Percentiles rank a stretch among this genome's conserved stretches.
phyloP scores from a whole-genome alignment of 305 asterid species.

The Fraxinus nigra region DNA sequence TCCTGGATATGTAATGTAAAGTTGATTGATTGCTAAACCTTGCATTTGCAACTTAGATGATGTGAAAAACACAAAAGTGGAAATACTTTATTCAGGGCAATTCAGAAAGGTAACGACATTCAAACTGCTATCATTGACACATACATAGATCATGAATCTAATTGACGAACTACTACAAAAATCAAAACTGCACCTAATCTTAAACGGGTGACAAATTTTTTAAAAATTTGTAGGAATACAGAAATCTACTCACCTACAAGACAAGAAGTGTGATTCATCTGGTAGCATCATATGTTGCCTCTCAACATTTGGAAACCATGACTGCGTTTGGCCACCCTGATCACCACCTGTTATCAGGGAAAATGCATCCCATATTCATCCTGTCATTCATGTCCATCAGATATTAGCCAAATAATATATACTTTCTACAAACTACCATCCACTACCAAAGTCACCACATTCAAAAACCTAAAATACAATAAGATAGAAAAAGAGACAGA shows the following conservation, averaged over 20 bases:
- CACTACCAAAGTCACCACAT: not conserved
- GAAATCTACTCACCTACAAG: constrained; percentile 41
- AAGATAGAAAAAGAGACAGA: not conserved
- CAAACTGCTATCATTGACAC: not conserved
- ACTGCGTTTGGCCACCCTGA: constrained; percentile 41
- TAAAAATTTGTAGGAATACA: not conserved
- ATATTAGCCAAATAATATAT: not conserved
- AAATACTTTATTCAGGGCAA: not conserved
- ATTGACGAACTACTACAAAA: not conserved
- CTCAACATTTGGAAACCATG: constrained; percentile 50
- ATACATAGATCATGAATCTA: not conserved
- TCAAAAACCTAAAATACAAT: not conserved
- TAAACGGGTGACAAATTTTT: not conserved
- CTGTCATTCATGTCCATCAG: constrained; percentile 25
- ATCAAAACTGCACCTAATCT: not conserved
- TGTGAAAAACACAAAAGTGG: not conserved
- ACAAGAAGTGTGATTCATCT: constrained; percentile 42
- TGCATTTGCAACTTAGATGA: not conserved
- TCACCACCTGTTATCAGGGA: constrained; percentile 38
- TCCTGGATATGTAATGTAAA: not conserved
- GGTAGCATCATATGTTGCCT: constrained; percentile 44
- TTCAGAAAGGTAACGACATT: not conserved
- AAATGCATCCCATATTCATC: constrained; percentile 40
- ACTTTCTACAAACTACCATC: constrained; percentile 8
- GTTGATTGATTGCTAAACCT: not conserved